These are phyloP conservation scores for Fraxinus latifolia DNA, from an alignment of 305 asterid species.

Conservation along the genomic window DNA sequence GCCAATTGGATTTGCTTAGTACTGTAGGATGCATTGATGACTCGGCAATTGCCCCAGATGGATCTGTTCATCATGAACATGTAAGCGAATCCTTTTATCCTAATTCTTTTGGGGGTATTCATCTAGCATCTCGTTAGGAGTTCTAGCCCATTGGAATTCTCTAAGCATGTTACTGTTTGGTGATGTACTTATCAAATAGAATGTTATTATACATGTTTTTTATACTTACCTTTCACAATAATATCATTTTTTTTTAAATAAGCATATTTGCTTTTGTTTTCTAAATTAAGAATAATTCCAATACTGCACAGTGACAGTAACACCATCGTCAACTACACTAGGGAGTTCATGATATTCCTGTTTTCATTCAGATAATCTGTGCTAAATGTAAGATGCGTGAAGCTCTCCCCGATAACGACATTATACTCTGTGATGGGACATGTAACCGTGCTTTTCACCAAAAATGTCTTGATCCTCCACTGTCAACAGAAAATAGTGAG, in stretches of 20 bases:
- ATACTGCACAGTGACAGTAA: neutral
- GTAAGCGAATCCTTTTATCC: constrained; percentile 35
- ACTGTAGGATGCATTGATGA: constrained; percentile 66
- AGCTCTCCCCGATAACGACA: constrained; percentile 84
- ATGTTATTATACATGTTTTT: neutral
- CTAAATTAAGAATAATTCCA: neutral
- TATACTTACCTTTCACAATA: neutral
- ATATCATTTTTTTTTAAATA: neutral
- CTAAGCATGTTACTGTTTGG: neutral
- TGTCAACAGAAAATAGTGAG: constrained; percentile 80
- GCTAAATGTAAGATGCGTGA: constrained; percentile 80
- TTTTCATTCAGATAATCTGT: constrained; percentile 66
- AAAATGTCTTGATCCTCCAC: constrained; percentile 88
- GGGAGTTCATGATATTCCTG: constrained; percentile 23
- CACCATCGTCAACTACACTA: neutral
- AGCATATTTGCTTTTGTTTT: neutral
- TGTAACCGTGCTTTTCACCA: constrained; percentile 93
- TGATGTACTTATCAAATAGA: constrained; percentile 3
- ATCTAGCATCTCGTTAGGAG: neutral
- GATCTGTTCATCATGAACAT: constrained; percentile 87
- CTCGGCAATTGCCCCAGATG: constrained; percentile 73
- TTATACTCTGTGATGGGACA: constrained; percentile 90
- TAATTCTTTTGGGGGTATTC: neutral
- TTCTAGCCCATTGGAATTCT: neutral
- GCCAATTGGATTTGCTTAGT: constrained; percentile 72